These are phyloP conservation scores for Hypoxylon sp. DNA, from an alignment of 2,329 filamentous ascomycete species.

Conservation along the genomic window DNA sequence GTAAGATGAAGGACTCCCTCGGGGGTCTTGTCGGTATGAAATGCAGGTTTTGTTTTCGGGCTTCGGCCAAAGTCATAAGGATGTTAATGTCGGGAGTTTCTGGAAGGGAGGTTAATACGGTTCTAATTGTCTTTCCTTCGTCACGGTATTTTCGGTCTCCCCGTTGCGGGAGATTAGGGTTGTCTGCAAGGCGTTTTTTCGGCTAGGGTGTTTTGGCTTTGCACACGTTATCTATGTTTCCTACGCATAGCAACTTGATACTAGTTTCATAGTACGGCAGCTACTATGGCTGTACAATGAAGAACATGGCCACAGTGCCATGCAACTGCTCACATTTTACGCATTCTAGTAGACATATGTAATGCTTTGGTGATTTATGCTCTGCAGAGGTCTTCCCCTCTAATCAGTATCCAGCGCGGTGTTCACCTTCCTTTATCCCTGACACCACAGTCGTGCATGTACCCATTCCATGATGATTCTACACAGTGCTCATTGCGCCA, in stretches of 20 bases:
- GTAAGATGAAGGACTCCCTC: neutral
- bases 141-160: neutral
- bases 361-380: neutral
- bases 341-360: neutral
- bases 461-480: neutral
- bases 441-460: neutral
- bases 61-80: too few relatives aligned
- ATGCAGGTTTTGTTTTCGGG: slow-evolving; percentile 1
- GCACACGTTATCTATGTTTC: neutral
- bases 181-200: neutral
- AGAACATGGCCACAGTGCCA: neutral
- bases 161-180: neutral
- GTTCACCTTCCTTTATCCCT: neutral
- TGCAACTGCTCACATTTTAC: neutral
- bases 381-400: neutral
- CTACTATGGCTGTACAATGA: neutral
- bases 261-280: neutral
- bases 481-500: neutral
- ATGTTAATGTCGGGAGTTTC: too few relatives aligned
- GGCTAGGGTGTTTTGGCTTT: neutral
- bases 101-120: neutral
- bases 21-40: neutral
- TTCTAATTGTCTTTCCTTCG: neutral
- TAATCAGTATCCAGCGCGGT: neutral
- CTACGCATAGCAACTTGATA: neutral